Evolutionary conservation across 495 filamentous ascomycete genomes (phyloP).

Genomic region (Penicillium lagena): DNA sequence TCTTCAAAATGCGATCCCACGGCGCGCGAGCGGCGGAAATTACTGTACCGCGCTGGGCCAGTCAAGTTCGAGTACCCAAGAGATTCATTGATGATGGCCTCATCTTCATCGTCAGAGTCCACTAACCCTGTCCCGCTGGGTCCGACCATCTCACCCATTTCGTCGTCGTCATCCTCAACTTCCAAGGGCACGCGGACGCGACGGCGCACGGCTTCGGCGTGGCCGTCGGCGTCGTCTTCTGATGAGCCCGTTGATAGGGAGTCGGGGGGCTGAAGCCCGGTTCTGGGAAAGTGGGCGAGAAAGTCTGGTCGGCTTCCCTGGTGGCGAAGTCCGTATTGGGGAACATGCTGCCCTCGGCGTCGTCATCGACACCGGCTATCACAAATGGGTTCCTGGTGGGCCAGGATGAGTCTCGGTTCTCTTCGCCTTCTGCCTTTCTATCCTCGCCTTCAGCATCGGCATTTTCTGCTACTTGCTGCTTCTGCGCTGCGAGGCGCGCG

Average conservation of each 20-base stretch:
- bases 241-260: constrained; percentile 36
- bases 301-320: constrained; percentile 18
- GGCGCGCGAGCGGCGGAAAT: constrained; percentile 23
- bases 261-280: constrained; percentile 40
- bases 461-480: constrained; percentile 49
- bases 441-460: constrained; percentile 16
- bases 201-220: constrained; percentile 25
- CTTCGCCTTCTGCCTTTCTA: constrained; percentile 2
- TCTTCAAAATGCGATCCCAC: constrained; percentile 34
- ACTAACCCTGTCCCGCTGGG: constrained; percentile 31
- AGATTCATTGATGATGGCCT: constrained; percentile 44
- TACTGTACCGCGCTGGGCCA: constrained; percentile 28
- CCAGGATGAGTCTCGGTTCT: constrained; percentile 26
- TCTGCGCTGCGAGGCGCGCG: constrained; percentile 72
- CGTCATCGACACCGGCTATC: constrained; percentile 37
- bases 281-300: constrained; percentile 32
- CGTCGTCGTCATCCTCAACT: constrained; percentile 43
- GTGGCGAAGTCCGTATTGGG: constrained; percentile 30
- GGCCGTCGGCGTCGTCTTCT: constrained; percentile 33
- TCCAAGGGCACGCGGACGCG: constrained; percentile 38
- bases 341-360: constrained; percentile 39
- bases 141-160: constrained; percentile 45
- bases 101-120: constrained; percentile 43
- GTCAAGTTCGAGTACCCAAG: constrained; percentile 36
- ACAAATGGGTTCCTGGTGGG: constrained; percentile 34